phyloP scores from a whole-genome alignment of 73 alveolate genomes.

The Durusdinium trenchii region DNA sequence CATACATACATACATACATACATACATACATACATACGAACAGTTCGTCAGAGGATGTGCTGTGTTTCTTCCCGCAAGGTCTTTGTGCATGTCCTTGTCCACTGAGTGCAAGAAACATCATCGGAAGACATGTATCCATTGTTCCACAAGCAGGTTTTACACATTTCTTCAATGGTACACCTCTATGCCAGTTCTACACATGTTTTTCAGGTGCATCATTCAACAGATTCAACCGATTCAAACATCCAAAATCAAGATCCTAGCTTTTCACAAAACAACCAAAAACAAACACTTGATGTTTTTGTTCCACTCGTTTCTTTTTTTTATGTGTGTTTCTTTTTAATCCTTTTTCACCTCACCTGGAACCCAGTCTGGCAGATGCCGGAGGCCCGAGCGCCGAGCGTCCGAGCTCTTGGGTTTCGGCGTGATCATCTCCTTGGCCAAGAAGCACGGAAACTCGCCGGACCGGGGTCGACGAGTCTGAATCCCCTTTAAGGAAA shows the following conservation, averaged over 20 bases:
- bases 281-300: background rate
- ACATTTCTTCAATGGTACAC: too few species aligned
- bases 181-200: too few species aligned
- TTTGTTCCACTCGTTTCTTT: background rate
- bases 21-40: background rate
- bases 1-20: background rate
- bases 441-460: conserved; percentile 55
- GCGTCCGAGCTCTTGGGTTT: conserved; percentile 16
- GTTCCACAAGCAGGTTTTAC: too few species aligned
- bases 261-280: background rate
- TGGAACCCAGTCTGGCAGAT: background rate
- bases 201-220: too few species aligned
- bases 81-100: background rate
- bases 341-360: background rate
- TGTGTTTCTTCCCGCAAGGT: too few species aligned
- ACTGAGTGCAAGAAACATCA: too few species aligned
- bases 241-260: background rate
- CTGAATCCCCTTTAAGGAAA: background rate
- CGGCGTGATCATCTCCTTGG: background rate
- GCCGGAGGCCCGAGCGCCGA: conserved; percentile 29
- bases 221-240: too few species aligned
- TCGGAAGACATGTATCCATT: too few species aligned
- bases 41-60: too few species aligned
- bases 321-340: too few species aligned
- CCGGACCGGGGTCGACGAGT: background rate